phyloP scores from a whole-genome alignment of 108 stramenopile genomes.

The Nannochloropsis salina region DNA sequence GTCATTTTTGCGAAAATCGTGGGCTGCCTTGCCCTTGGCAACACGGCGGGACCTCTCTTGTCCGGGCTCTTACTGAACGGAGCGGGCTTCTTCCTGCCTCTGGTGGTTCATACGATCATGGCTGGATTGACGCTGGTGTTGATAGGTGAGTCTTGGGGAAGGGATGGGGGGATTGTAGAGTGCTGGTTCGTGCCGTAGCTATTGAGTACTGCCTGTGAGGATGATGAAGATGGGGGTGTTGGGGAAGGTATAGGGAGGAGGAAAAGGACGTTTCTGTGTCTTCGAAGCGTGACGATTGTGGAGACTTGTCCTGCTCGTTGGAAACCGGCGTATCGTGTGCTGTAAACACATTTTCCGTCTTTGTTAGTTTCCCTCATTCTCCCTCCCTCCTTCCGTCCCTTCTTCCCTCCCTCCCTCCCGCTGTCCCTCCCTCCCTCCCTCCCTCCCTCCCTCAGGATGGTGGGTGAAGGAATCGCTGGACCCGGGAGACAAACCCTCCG shows the following conservation, averaged over 20 bases:
- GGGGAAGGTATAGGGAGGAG: no score
- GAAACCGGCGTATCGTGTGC: no score
- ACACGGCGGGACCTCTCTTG: neutral
- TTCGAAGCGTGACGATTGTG: no score
- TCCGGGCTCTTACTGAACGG: neutral
- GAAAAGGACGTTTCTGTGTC: no score
- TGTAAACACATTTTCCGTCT: no score
- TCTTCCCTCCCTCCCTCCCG: neutral
- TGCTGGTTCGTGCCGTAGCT: no score
- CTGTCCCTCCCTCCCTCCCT: neutral
- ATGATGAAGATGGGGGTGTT: no score
- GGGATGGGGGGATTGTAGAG: neutral
- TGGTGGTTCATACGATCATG: neutral
- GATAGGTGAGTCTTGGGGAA: neutral
- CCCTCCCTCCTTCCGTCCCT: neutral
- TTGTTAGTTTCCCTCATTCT: neutral
- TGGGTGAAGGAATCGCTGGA: constrained; percentile 19
- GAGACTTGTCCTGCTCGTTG: no score
- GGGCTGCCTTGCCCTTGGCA: neutral
- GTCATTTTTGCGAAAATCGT: neutral
- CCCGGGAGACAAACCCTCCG: neutral
- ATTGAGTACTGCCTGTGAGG: no score
- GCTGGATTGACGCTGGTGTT: neutral
- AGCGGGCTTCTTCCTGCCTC: neutral
- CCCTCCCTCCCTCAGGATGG: neutral